Evolutionary conservation across 805 yeast genomes (phyloP).

Genomic region (Lipomyces orientalis): DNA sequence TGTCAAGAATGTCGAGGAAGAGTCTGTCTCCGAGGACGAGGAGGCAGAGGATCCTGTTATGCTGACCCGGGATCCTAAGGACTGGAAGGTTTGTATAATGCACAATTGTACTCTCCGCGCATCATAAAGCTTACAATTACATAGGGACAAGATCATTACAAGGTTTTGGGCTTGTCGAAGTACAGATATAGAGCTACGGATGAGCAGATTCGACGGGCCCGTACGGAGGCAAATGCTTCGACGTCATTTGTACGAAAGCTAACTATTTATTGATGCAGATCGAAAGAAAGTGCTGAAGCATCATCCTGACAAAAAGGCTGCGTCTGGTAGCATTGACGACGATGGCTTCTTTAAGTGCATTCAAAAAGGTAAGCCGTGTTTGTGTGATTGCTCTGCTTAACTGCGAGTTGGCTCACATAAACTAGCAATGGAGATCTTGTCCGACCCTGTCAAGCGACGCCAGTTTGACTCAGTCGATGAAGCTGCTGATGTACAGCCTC

Average conservation of each 20-base stretch:
- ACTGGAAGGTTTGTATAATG: conserved; percentile 72
- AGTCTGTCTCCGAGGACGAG: conserved; percentile 60
- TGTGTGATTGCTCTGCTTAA: neutral
- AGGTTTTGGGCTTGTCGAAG: conserved; percentile 91
- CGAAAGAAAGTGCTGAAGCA: conserved; percentile 95
- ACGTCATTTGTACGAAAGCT: neutral
- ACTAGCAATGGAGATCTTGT: conserved; percentile 79
- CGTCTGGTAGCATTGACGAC: conserved; percentile 76
- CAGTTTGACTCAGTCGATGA: conserved; percentile 96
- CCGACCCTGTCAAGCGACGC: conserved; percentile 83
- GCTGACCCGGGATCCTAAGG: conserved; percentile 91
- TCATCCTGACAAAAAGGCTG: conserved; percentile 98
- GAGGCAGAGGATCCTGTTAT: conserved; percentile 76
- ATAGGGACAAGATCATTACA: conserved; percentile 83
- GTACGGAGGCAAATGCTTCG: conserved; percentile 41
- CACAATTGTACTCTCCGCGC: neutral
- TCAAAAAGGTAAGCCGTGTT: conserved; percentile 60
- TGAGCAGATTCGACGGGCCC: conserved; percentile 93
- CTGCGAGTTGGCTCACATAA: neutral
- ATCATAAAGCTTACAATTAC: neutral
- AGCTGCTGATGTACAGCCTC: conserved; percentile 83
- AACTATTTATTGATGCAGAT: conserved; percentile 36
- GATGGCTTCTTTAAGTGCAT: conserved; percentile 98
- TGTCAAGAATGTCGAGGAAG: conserved; percentile 71
- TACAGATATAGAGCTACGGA: conserved; percentile 90